phyloP scores from a whole-genome alignment of 352 stramenopile species.

The Globisporangium radiosum region DNA sequence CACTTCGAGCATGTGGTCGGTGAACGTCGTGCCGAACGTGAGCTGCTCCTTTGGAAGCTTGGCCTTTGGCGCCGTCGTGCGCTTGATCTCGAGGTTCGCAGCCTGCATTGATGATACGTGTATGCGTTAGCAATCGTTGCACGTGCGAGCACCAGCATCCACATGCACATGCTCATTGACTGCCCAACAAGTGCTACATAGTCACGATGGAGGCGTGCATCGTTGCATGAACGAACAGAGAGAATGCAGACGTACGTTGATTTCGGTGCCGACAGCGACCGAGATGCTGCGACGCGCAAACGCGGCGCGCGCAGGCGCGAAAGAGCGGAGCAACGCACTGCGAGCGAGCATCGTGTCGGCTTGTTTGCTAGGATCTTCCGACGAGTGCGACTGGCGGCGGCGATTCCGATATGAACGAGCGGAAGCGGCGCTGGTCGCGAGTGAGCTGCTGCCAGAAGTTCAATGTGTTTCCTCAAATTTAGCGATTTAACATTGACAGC shows the following conservation, averaged over 20 bases:
- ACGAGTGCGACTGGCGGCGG: not conserved
- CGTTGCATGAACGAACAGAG: not conserved
- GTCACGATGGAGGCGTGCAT: not conserved
- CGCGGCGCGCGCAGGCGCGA: not conserved
- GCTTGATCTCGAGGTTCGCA: slow-evolving; percentile 10
- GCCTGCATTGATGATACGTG: slow-evolving; percentile 4
- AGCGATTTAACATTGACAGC: not conserved
- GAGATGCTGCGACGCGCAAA: slow-evolving; percentile 11
- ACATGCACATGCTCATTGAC: not conserved
- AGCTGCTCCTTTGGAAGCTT: slow-evolving; percentile 85
- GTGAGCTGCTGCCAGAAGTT: not conserved
- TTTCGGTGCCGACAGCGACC: slow-evolving; percentile 24
- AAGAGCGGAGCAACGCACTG: slow-evolving; percentile 5
- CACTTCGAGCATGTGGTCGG: slow-evolving; percentile 96
- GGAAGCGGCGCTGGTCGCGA: not conserved
- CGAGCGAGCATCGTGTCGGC: slow-evolving; percentile 9
- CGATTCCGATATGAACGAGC: slow-evolving; percentile 10
- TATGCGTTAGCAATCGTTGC: no score
- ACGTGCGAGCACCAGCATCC: not conserved
- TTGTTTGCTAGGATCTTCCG: not conserved
- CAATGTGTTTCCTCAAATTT: no score
- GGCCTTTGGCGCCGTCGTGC: slow-evolving; percentile 10
- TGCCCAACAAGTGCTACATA: not conserved
- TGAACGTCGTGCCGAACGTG: slow-evolving; percentile 93
- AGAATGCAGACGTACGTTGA: slow-evolving; percentile 12